phyloP scores from a whole-genome alignment of 2,329 filamentous ascomycete species.

The Colletotrichum musicola region DNA sequence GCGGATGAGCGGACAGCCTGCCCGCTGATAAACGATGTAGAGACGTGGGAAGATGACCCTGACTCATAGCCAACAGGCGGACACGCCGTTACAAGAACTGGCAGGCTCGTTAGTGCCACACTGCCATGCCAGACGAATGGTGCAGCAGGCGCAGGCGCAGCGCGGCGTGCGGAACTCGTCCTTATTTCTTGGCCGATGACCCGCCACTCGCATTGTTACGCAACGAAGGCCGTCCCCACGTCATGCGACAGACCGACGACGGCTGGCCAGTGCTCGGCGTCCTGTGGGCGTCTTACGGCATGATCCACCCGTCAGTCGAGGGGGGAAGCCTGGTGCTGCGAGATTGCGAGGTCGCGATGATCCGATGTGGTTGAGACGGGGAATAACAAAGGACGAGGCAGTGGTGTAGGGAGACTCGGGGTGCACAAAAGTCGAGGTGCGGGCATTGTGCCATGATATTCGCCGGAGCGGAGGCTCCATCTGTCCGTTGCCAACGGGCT shows the following conservation, averaged over 20 bases:
- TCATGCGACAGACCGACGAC: constrained; percentile 30
- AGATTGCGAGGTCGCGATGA: constrained; percentile 21
- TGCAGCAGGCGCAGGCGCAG: neutral
- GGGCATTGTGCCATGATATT: constrained; percentile 17
- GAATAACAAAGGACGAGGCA: constrained; percentile 8
- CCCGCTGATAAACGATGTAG: neutral
- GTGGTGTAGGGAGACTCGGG: no score
- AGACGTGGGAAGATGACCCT: constrained; percentile 16
- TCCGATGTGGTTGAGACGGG: constrained; percentile 19
- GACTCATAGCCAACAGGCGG: constrained; percentile 25
- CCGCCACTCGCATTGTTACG: constrained; percentile 37
- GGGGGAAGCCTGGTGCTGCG: constrained; percentile 18
- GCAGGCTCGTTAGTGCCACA: constrained; percentile 10
- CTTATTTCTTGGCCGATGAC: constrained; percentile 15
- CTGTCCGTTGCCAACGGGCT: neutral
- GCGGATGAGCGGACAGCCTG: neutral
- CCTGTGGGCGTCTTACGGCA: neutral
- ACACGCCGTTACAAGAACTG: constrained; percentile 34
- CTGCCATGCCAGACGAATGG: no score
- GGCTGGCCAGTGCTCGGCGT: constrained; percentile 14
- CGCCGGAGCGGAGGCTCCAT: neutral
- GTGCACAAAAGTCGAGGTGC: neutral
- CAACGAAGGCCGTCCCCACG: constrained; percentile 29
- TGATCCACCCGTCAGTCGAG: neutral
- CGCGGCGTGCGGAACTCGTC: constrained; percentile 18